Conservation (phyloP, 1,284 basidiomycete genomes). For the Tilletia setariae region DNA sequence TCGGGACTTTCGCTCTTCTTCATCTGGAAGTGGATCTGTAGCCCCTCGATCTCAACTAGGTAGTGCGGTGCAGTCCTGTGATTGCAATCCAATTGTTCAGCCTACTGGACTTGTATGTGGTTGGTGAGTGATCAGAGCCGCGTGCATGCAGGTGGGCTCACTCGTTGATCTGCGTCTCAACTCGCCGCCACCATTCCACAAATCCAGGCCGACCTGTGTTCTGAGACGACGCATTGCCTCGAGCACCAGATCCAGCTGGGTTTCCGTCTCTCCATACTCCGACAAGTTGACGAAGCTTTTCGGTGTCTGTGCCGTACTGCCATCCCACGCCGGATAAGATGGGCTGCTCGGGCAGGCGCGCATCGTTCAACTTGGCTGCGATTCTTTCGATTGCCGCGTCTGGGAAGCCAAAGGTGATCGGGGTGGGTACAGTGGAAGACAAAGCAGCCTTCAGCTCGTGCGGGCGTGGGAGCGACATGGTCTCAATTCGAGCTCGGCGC, state of each 20-base stretch:
- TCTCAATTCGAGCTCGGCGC: no score
- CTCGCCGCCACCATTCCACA: constrained; percentile 12
- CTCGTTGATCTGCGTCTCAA: constrained; percentile 15
- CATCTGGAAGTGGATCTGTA: constrained; percentile 39
- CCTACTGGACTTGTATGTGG: no score
- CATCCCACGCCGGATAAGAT: constrained; percentile 30
- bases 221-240: neutral
- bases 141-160: neutral
- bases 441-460: neutral
- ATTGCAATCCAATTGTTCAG: no score
- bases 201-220: neutral
- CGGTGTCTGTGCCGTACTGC: constrained; percentile 39
- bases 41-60: constrained; percentile 33
- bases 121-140: no score
- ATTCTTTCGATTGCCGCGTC: constrained; percentile 32
- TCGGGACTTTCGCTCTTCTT: constrained; percentile 24
- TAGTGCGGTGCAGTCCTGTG: constrained; percentile 27
- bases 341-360: constrained; percentile 26
- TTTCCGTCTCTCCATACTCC: constrained; percentile 27
- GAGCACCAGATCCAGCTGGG: constrained; percentile 8
- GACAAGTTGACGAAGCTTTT: constrained; percentile 31
- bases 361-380: constrained; percentile 35
- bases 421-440: constrained; percentile 2
- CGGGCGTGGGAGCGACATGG: neutral
- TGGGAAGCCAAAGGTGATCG: constrained; percentile 27